Evolutionary conservation across 148 eudicot genomes (phyloP), one percentile per base, ranked within the genome.

Genomic region (Mesembryanthemum crystallinum): DNA sequence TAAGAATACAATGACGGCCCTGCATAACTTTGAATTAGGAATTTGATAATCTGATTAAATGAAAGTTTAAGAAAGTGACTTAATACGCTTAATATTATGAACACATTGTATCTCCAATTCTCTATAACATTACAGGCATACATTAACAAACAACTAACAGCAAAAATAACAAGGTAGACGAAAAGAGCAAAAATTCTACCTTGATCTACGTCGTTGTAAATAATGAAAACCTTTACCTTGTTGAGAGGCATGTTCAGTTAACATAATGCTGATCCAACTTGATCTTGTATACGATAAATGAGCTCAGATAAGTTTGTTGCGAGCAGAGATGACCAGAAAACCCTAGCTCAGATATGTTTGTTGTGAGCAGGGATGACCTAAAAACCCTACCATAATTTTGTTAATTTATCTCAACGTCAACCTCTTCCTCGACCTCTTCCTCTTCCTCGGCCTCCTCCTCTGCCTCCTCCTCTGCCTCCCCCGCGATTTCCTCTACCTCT

Each of bases 381-480:
- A 39, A 39, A 39, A 39, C 5, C 43, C 9, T 39, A 39, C 9
- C 43, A 39, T 5, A 39, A 6, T 5, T 9, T 8, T 3, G 14
- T 8, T 45, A 8, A 13, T 45, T 8, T 13, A 65, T 65, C 72
- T 85, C 83, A 83, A 27, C 74, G 47, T 28, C 88, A 71, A 25
- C 91, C 88, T 79, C 87, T 66, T 45, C 90, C 86, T 76, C 39
- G 39, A 35, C 92, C 61, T 20, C 86, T 84, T 49, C 86, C 62
- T 30, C 39, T 6, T 2, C 39, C 39, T 35, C 39, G 4, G 6
- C 39, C 39, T 35, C 39, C 39, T 35, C 91, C 87, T 77, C 87
- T 61, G 33, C 90, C 86, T 76, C 92, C 61, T 20, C 86, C 86
- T 49, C 86, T 66, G 37, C 92, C 87, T 67, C 88, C 59, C 4